A percentile compares a stretch with the other conserved stretches of the same genome.
These are phyloP conservation scores for Cryptococcus sp. DNA, from an alignment of 1,284 basidiomycete species.

Conservation along the genomic window DNA sequence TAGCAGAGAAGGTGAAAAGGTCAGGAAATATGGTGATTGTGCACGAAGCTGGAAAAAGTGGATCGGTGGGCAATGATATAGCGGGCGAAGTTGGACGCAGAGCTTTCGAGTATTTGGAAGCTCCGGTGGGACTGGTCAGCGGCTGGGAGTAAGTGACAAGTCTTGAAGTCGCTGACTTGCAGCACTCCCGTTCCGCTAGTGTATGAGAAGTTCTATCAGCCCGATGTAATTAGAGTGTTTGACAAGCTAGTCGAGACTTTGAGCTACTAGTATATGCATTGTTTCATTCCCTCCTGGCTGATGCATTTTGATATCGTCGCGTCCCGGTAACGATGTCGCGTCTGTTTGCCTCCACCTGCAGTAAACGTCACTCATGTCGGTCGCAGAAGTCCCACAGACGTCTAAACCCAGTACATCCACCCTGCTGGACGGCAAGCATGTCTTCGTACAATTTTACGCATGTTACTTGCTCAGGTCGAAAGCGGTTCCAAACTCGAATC, in stretches of 20 bases:
- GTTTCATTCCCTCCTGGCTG: no score
- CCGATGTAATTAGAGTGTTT: constrained; percentile 73
- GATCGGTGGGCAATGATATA: constrained; percentile 81
- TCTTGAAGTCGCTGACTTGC: neutral
- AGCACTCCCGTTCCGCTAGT: constrained; percentile 75
- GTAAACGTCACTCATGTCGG: no score
- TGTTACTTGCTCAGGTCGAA: constrained; percentile 79
- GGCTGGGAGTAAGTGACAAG: constrained; percentile 78
- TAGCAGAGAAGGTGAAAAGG: constrained; percentile 73
- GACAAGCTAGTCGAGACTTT: constrained; percentile 81
- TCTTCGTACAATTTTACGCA: constrained; percentile 74
- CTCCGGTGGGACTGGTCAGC: constrained; percentile 77
- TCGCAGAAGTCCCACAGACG: neutral
- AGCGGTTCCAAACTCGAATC: constrained; percentile 55
- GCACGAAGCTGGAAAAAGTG: constrained; percentile 81
- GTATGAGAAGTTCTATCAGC: constrained; percentile 86
- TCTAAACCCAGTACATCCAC: constrained; percentile 36
- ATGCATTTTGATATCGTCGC: neutral
- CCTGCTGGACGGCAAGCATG: constrained; percentile 54
- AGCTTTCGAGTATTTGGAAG: constrained; percentile 79
- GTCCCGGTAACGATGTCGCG: neutral
- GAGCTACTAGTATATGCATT: constrained; percentile 58
- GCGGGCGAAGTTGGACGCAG: constrained; percentile 78
- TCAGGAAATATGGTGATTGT: constrained; percentile 84
- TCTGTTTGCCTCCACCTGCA: no score